Percentiles rank a stretch among this genome's conserved stretches.
Conservation (phyloP, 176 grass and related monocot species). For the Typha latifolia region DNA sequence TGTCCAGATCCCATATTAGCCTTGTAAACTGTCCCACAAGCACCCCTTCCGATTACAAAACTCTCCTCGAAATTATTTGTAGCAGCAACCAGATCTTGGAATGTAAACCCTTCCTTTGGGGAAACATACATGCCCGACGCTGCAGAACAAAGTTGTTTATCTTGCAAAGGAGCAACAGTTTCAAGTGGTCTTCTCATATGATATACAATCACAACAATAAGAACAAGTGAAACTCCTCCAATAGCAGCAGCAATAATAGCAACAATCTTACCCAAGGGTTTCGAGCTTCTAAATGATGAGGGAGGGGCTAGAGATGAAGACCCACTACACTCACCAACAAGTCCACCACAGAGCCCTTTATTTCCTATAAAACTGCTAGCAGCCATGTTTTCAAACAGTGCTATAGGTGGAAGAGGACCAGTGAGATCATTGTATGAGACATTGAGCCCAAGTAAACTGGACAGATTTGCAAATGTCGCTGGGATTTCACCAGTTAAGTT, state of each 20-base stretch:
- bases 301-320: conserved; percentile 32
- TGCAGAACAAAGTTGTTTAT: conserved; percentile 49
- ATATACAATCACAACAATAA: conserved; percentile 75
- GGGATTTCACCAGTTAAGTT: conserved; percentile 83
- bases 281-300: conserved; percentile 20
- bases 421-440: conserved; percentile 90
- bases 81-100: conserved; percentile 67
- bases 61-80: conserved; percentile 92
- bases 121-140: conserved; percentile 52
- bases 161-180: conserved; percentile 70
- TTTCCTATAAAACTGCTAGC: conserved; percentile 76
- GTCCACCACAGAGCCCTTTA: conserved; percentile 84
- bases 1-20: conserved; percentile 59
- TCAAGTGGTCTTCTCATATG: conserved; percentile 86
- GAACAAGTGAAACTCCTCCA: conserved; percentile 90
- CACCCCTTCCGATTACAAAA: conserved; percentile 73
- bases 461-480: conserved; percentile 78
- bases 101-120: conserved; percentile 68
- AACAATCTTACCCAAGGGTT: conserved; percentile 66
- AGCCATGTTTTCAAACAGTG: conserved; percentile 73
- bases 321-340: conserved; percentile 57
- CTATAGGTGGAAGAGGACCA: conserved; percentile 53
- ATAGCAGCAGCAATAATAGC: conserved; percentile 78
- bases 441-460: conserved; percentile 82
- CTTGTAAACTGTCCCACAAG: conserved; percentile 86